phyloP scores from a whole-genome alignment of 106 monocot species.

The Dioscorea alata region DNA sequence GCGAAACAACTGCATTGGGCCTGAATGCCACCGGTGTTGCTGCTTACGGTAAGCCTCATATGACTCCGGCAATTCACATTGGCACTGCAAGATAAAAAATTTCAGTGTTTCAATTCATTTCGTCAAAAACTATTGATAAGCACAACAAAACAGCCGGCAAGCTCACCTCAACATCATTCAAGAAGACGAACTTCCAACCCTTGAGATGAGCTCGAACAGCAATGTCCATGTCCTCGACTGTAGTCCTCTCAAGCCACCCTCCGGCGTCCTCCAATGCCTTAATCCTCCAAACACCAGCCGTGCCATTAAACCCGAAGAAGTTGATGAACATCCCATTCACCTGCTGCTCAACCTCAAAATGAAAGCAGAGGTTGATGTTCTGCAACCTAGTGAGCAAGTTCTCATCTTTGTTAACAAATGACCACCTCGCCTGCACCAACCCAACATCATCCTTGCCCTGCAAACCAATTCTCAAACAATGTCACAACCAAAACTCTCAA shows the following conservation, averaged over 20 bases:
- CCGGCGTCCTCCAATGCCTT: conserved; percentile 89
- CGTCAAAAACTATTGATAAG: too few species aligned
- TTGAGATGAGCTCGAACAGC: conserved; percentile 82
- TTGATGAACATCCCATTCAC: conserved; percentile 90
- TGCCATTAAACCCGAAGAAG: conserved; percentile 98
- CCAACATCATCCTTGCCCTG: conserved; percentile 84
- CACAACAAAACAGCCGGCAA: too few species aligned
- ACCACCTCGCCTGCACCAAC: conserved; percentile 94
- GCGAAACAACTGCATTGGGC: conserved; percentile 88
- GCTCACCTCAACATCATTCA: conserved; percentile 93
- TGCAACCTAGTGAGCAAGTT: conserved; percentile 89
- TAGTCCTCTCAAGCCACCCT: conserved; percentile 93
- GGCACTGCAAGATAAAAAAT: conserved; percentile 40
- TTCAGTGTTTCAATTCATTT: too few species aligned
- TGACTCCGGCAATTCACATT: conserved; percentile 80
- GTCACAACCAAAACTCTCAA: too few species aligned
- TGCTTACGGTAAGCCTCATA: conserved; percentile 90
- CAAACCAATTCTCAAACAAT: background rate
- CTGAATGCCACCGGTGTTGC: conserved; percentile 92
- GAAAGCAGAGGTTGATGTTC: conserved; percentile 96
- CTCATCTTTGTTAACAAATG: conserved; percentile 97
- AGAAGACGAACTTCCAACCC: conserved; percentile 92
- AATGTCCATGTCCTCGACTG: conserved; percentile 91
- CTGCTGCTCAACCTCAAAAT: conserved; percentile 99
- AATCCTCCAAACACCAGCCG: conserved; percentile 95